A percentile compares a stretch with the other conserved stretches of the same genome.
phyloP scores from a whole-genome alignment of 306 rosid genomes.

The Rubus idaeus region DNA sequence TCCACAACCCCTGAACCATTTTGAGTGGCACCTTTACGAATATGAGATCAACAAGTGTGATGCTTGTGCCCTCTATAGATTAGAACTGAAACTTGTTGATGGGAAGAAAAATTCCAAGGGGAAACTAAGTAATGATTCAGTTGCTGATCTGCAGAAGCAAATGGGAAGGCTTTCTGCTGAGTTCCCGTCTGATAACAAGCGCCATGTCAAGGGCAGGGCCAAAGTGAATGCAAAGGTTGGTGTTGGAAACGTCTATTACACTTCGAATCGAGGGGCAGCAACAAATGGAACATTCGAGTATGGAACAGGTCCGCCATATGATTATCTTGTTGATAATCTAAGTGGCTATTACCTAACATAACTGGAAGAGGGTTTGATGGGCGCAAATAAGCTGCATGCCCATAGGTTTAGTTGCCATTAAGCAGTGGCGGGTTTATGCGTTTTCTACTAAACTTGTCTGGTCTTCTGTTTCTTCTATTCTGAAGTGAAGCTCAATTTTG shows the following conservation, averaged over 20 bases:
- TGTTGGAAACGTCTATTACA: constrained; percentile 54
- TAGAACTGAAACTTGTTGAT: constrained; percentile 91
- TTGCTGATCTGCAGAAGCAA: constrained; percentile 97
- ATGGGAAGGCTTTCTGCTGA: constrained; percentile 98
- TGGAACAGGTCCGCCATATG: constrained; percentile 62
- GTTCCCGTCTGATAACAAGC: constrained; percentile 77
- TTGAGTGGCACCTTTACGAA: constrained; percentile 98
- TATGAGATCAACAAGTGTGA: constrained; percentile 95
- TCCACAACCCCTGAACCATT: constrained; percentile 85
- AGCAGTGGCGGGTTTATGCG: constrained; percentile 26
- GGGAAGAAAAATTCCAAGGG: constrained; percentile 88
- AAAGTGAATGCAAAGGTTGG: constrained; percentile 64
- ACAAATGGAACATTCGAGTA: constrained; percentile 61
- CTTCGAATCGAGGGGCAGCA: constrained; percentile 52
- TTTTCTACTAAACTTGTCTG: constrained; percentile 7
- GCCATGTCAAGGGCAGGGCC: constrained; percentile 70
- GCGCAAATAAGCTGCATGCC: constrained; percentile 33
- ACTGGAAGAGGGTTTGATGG: constrained; percentile 25
- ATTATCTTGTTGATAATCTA: constrained; percentile 64
- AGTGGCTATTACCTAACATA: constrained; percentile 62
- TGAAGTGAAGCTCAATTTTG: constrained; percentile 52
- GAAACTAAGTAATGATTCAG: constrained; percentile 68
- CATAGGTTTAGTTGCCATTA: constrained; percentile 31
- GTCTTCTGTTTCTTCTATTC: constrained; percentile 21
- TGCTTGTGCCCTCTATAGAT: constrained; percentile 83